These are phyloP conservation scores for Venturia effusa DNA, from an alignment of 2,329 filamentous ascomycete genomes.

Conservation along the genomic window DNA sequence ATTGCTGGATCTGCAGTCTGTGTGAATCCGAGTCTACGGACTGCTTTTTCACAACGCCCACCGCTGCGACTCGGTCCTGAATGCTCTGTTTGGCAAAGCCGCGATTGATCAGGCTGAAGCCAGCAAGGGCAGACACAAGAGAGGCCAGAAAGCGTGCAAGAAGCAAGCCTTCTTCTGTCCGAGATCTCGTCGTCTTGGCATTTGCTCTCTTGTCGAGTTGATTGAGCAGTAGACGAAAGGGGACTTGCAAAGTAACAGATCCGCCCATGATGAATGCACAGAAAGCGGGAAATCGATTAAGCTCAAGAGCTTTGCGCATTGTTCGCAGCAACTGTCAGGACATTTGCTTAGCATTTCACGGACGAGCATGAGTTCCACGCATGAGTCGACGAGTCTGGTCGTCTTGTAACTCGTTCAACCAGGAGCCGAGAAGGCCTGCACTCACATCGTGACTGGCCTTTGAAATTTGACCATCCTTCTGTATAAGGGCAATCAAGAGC, in stretches of 20 bases:
- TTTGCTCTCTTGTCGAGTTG: constrained; percentile 8
- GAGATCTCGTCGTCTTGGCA: no score
- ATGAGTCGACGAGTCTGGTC: not conserved
- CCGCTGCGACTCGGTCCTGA: not conserved
- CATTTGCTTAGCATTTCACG: not conserved
- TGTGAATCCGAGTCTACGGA: constrained; percentile 10
- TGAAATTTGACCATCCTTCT: constrained; percentile 6
- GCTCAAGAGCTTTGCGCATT: constrained; percentile 28
- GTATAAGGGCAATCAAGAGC: constrained; percentile 12
- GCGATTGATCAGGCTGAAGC: constrained; percentile 38
- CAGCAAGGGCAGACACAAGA: constrained; percentile 38
- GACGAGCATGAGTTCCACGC: not conserved
- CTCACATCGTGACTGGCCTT: constrained; percentile 15
- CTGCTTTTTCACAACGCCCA: not conserved
- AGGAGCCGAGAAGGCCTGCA: not conserved
- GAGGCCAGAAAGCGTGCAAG: constrained; percentile 33
- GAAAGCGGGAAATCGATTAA: constrained; percentile 41
- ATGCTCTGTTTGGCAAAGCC: not conserved
- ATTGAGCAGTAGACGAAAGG: constrained; percentile 17
- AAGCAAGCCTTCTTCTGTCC: not conserved
- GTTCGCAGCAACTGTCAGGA: constrained; percentile 25
- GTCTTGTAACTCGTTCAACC: not conserved
- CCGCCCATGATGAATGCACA: constrained; percentile 42
- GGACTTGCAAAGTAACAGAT: constrained; percentile 34
- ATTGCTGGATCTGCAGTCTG: not conserved